Evolutionary conservation across 352 stramenopile species (phyloP).

Genomic region (Phytophthora hybrid): DNA sequence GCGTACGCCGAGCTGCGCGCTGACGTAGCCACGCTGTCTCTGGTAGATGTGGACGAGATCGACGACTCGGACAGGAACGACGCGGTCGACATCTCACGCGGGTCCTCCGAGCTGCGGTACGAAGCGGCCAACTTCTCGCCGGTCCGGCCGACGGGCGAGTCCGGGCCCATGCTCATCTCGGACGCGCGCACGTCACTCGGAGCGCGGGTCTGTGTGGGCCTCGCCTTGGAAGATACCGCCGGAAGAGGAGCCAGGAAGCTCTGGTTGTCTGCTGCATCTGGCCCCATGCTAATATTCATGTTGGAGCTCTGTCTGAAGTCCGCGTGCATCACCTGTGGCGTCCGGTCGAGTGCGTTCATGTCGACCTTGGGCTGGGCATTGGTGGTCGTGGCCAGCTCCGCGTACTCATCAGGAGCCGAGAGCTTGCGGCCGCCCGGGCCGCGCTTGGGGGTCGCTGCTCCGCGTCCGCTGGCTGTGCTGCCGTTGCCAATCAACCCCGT

Average conservation of each 20-base stretch:
- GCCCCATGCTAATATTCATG: constrained; percentile 39
- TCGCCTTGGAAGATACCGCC: neutral
- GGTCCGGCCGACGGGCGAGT: constrained; percentile 34
- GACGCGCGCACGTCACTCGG: constrained; percentile 20
- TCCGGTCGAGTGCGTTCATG: constrained; percentile 14
- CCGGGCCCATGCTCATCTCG: constrained; percentile 39
- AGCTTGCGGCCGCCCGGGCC: constrained; percentile 38
- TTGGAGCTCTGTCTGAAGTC: constrained; percentile 35
- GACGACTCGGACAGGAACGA: constrained; percentile 41
- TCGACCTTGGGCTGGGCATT: constrained; percentile 34
- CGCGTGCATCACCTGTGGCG: constrained; percentile 10
- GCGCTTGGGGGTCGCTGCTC: constrained; percentile 17
- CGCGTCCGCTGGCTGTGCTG: constrained; percentile 21
- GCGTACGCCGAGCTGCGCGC: constrained; percentile 29
- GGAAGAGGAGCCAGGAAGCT: constrained; percentile 34
- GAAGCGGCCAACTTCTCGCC: constrained; percentile 37
- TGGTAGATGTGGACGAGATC: constrained; percentile 31
- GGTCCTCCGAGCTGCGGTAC: constrained; percentile 26
- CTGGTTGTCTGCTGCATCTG: constrained; percentile 31
- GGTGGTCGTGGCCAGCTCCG: constrained; percentile 42
- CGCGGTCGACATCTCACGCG: constrained; percentile 25
- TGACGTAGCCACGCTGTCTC: constrained; percentile 31
- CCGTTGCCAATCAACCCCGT: constrained; percentile 39
- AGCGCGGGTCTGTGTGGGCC: neutral
- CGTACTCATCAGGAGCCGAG: constrained; percentile 47